Conservation (phyloP, 2,329 filamentous ascomycete genomes). For the Zymoseptoria passerinii region DNA sequence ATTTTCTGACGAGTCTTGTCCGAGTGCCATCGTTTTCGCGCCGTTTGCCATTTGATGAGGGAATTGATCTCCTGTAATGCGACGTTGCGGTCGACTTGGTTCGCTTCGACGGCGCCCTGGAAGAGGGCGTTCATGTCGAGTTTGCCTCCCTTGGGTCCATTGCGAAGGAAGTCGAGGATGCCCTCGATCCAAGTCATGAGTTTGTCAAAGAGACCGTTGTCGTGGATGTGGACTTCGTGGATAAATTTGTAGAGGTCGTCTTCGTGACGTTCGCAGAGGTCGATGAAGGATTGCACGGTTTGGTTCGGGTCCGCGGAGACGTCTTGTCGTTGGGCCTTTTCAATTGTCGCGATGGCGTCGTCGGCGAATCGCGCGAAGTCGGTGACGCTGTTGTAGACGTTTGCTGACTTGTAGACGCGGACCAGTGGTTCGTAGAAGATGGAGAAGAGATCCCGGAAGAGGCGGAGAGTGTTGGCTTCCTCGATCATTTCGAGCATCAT, state of each 20-base stretch:
- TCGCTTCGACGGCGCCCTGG: slow-evolving; percentile 63
- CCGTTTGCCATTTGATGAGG: slow-evolving; percentile 88
- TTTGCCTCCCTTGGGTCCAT: slow-evolving; percentile 71
- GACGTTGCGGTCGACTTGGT: slow-evolving; percentile 60
- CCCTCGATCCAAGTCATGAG: slow-evolving; percentile 97
- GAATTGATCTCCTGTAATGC: slow-evolving; percentile 74
- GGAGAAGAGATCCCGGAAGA: slow-evolving; percentile 92
- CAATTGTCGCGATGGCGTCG: slow-evolving; percentile 77
- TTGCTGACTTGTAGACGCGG: slow-evolving; percentile 95
- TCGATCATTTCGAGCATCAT: slow-evolving; percentile 97
- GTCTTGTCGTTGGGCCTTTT: slow-evolving; percentile 62
- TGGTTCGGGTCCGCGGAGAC: slow-evolving; percentile 94
- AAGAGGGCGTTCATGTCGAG: slow-evolving; percentile 93
- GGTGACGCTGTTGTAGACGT: slow-evolving; percentile 94
- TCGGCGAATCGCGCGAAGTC: slow-evolving; percentile 92
- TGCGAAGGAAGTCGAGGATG: slow-evolving; percentile 84
- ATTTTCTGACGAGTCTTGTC: slow-evolving; percentile 98
- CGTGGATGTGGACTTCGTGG: slow-evolving; percentile 92
- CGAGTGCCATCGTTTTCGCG: slow-evolving; percentile 94
- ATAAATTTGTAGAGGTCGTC: slow-evolving; percentile 99
- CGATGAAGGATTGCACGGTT: slow-evolving; percentile 96
- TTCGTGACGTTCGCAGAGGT: slow-evolving; percentile 88
- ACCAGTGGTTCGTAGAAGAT: slow-evolving; percentile 99
- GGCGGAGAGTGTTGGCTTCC: slow-evolving; percentile 90
- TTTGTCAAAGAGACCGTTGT: slow-evolving; percentile 91